These are phyloP conservation scores for Podospora sp. DNA, from an alignment of 495 filamentous ascomycete genomes.

Conservation along the genomic window DNA sequence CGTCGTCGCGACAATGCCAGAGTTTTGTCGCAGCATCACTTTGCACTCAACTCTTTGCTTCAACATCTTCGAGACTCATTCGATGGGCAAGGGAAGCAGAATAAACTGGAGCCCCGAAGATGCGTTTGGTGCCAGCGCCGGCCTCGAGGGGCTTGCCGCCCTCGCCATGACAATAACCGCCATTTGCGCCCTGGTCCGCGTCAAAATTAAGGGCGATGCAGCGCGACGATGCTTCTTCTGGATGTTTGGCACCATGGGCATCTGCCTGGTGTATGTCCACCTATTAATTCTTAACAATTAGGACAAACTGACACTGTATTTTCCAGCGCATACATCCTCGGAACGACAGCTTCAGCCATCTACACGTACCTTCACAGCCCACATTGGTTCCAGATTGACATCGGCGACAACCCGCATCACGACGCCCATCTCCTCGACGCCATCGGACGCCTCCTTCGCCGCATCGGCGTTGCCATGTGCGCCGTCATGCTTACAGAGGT, in stretches of 20 bases:
- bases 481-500: background rate
- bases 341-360: background rate
- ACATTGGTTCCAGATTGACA: background rate
- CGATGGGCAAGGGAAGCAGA: background rate
- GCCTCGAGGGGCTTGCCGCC: background rate
- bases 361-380: conserved; percentile 4
- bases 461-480: background rate
- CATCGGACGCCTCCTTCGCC: background rate
- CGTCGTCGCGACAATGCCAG: background rate
- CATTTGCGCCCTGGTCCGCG: background rate
- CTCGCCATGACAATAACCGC: conserved; percentile 1
- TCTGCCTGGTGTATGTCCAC: background rate
- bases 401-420: background rate
- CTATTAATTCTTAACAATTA: background rate
- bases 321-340: background rate
- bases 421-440: background rate
- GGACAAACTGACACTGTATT: background rate
- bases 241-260: background rate
- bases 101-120: background rate
- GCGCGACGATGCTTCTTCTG: background rate
- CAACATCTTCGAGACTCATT: background rate
- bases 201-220: conserved; percentile 4
- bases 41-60: background rate
- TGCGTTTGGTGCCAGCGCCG: background rate
- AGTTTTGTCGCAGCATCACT: background rate